Conservation (phyloP, 225 moss, liverwort and hornwort genomes). For the Neckera pumila region DNA sequence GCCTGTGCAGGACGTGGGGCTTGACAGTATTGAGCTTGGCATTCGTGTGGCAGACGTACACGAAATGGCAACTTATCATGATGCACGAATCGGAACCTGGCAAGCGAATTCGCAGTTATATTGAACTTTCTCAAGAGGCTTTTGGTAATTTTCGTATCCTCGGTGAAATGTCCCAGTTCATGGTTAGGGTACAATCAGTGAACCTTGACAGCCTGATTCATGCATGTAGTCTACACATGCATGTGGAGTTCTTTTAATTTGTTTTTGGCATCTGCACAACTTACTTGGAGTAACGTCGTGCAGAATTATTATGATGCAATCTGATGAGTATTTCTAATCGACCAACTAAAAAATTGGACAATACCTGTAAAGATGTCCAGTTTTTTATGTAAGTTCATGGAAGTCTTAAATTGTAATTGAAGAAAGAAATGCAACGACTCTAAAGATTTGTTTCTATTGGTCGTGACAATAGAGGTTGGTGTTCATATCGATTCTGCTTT, state of each 20-base stretch:
- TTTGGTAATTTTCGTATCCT: slow-evolving; percentile 26
- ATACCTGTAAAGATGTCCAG: neutral
- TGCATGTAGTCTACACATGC: neutral
- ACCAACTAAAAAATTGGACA: neutral
- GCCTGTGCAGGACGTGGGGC: slow-evolving; percentile 63
- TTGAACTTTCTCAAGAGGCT: slow-evolving; percentile 58
- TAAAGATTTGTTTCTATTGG: neutral
- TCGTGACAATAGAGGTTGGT: neutral
- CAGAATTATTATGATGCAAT: neutral
- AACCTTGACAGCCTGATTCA: neutral
- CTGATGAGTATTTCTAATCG: neutral
- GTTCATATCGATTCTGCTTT: neutral
- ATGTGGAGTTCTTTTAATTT: neutral
- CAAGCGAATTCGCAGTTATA: slow-evolving; percentile 47
- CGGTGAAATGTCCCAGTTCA: neutral
- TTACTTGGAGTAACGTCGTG: neutral
- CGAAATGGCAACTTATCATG: slow-evolving; percentile 75
- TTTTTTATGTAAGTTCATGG: neutral
- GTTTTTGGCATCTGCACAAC: neutral
- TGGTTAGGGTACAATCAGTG: neutral
- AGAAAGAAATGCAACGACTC: neutral
- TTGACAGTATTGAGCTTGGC: slow-evolving; percentile 39
- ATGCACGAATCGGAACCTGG: slow-evolving; percentile 71
- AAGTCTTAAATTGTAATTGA: neutral
- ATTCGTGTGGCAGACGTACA: slow-evolving; percentile 64